phyloP scores from a whole-genome alignment of 2,329 filamentous ascomycete species.

The Thelonectria discophora region DNA sequence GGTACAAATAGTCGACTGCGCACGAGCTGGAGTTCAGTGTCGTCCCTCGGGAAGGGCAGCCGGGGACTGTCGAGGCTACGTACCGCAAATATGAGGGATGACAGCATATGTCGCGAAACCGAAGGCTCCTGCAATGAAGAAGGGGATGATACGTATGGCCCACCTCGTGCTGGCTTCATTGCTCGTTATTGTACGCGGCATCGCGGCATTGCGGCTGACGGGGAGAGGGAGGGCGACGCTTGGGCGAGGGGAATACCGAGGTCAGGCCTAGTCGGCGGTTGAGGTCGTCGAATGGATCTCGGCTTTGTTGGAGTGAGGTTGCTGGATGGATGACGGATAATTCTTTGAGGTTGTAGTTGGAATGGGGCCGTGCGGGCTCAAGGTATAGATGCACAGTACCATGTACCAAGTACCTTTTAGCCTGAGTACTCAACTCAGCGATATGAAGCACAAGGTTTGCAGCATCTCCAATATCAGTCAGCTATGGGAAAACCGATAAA shows the following conservation, averaged over 20 bases:
- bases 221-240: conserved; percentile 16
- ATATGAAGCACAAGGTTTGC: background rate
- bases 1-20: conserved; percentile 74
- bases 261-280: background rate
- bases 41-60: conserved; percentile 5
- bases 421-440: too few species aligned
- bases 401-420: too few species aligned
- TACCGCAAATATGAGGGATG: conserved; percentile 73
- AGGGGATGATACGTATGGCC: conserved; percentile 69
- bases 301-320: conserved; percentile 3
- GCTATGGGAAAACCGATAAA: background rate
- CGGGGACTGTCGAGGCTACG: conserved; percentile 44
- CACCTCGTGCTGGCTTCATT: conserved; percentile 45
- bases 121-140: conserved; percentile 71
- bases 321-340: background rate
- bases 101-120: conserved; percentile 78
- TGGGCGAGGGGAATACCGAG: conserved; percentile 1
- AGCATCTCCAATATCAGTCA: background rate
- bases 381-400: too few species aligned
- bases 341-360: background rate
- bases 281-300: conserved; percentile 25
- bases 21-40: conserved; percentile 16
- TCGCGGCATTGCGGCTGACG: conserved; percentile 44
- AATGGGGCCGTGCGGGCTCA: too few species aligned
- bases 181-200: conserved; percentile 43